These are phyloP conservation scores for Solanum piurae DNA, from an alignment of 257 asterid genomes.

Conservation along the genomic window DNA sequence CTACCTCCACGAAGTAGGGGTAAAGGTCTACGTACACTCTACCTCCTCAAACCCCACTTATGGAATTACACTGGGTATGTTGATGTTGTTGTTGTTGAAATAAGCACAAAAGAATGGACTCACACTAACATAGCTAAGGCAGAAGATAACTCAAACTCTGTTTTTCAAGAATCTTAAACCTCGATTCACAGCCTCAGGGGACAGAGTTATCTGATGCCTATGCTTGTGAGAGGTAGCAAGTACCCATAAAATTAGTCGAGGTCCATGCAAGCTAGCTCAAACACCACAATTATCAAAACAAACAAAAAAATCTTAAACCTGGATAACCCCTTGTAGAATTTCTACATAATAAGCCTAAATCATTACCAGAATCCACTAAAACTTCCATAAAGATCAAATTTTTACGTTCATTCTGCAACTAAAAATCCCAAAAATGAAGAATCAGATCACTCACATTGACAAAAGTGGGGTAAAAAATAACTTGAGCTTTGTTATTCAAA, in stretches of 20 bases:
- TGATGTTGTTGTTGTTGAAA: background rate
- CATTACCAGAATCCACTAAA: background rate
- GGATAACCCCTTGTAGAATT: background rate
- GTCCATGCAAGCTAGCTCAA: background rate
- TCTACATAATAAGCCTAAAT: background rate
- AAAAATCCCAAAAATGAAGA: background rate
- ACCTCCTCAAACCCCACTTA: background rate
- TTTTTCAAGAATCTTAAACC: constrained; percentile 19
- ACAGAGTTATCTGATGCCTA: background rate
- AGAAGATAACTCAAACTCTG: constrained; percentile 47
- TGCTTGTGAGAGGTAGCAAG: background rate
- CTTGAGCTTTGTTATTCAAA: constrained; percentile 58
- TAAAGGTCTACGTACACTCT: background rate
- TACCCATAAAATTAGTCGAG: background rate
- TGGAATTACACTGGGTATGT: background rate
- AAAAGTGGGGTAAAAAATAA: constrained; percentile 38
- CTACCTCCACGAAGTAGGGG: background rate
- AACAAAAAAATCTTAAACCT: constrained; percentile 1
- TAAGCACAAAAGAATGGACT: constrained; percentile 1
- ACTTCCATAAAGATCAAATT: background rate
- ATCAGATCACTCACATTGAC: constrained; percentile 34
- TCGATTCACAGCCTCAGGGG: background rate
- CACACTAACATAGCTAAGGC: constrained; percentile 13
- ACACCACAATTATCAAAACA: background rate
- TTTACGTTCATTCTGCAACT: background rate